Evolutionary conservation across 1,284 basidiomycete species (phyloP).

Genomic region (Boletus smithii): DNA sequence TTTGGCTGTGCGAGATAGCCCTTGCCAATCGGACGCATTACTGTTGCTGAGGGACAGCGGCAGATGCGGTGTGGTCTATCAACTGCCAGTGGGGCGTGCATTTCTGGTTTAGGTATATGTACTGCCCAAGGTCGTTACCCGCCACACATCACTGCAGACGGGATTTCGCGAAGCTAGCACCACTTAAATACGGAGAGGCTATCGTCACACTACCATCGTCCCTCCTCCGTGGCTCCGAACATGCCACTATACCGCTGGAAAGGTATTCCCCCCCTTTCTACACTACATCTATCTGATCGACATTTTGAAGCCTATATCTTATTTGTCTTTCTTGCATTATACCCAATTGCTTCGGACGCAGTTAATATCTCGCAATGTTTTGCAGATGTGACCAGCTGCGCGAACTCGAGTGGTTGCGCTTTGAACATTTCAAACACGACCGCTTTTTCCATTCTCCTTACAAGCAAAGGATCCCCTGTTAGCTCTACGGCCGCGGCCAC

Average conservation of each 20-base stretch:
- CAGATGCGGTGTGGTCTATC: no score
- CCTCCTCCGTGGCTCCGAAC: no score
- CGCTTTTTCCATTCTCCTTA: slow-evolving; percentile 18
- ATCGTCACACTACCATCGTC: no score
- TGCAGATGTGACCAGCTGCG: slow-evolving; percentile 8
- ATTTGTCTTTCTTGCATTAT: background rate
- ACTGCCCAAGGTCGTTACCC: no score
- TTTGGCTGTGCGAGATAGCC: no score
- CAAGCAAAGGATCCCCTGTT: slow-evolving; percentile 7
- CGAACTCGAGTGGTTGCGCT: slow-evolving; percentile 10
- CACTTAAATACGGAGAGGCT: no score
- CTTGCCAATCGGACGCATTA: no score
- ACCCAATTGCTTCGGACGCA: background rate
- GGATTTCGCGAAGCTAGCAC: no score
- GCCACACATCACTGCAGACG: no score
- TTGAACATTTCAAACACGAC: slow-evolving; percentile 11
- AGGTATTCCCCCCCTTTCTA: slow-evolving; percentile 4
- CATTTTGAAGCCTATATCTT: slow-evolving; percentile 5
- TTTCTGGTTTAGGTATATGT: no score
- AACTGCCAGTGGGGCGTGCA: no score
- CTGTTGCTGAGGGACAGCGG: no score
- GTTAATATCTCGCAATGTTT: slow-evolving; percentile 15
- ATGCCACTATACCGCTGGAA: slow-evolving; percentile 7
- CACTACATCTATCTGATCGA: slow-evolving; percentile 5
- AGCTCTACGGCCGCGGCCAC: background rate